phyloP scores from a whole-genome alignment of 495 filamentous ascomycete genomes.

The Xylaria intraflava region DNA sequence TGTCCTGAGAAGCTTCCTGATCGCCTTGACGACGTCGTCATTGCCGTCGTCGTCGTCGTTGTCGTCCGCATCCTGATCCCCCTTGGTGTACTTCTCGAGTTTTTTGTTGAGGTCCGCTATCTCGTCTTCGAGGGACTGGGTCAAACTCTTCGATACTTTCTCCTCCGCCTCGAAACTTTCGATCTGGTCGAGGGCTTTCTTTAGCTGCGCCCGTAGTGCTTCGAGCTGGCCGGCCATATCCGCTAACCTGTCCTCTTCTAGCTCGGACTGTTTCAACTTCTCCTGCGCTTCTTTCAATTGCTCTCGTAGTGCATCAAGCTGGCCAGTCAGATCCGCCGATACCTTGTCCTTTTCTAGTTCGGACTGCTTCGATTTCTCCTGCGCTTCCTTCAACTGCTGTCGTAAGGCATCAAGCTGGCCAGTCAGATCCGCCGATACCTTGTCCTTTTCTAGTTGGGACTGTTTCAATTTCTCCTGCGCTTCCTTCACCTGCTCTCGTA shows the following conservation, averaged over 20 bases:
- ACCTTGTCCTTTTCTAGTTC: no score
- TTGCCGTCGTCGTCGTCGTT: background rate
- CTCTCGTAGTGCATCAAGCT: background rate
- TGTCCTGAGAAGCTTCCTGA: background rate
- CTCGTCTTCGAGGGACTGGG: background rate
- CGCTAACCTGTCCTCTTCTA: background rate
- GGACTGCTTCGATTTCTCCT: no score
- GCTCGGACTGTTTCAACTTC: background rate
- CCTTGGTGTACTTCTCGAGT: background rate
- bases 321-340: no score
- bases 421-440: no score
- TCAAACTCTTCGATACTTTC: background rate
- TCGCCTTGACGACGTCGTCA: background rate
- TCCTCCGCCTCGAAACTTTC: background rate
- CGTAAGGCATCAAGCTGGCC: no score
- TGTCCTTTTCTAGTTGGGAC: no score
- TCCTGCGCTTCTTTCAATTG: background rate
- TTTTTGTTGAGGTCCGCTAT: background rate
- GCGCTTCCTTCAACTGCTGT: no score
- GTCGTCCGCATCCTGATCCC: background rate
- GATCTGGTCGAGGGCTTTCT: background rate
- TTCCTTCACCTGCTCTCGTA: background rate
- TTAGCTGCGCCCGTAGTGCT: background rate
- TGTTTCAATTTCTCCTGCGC: no score
- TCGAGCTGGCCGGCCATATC: no score